Percentiles rank a stretch among this genome's conserved stretches.
Conservation (phyloP, 169 alveolate species). For the Eimeria sp. region DNA sequence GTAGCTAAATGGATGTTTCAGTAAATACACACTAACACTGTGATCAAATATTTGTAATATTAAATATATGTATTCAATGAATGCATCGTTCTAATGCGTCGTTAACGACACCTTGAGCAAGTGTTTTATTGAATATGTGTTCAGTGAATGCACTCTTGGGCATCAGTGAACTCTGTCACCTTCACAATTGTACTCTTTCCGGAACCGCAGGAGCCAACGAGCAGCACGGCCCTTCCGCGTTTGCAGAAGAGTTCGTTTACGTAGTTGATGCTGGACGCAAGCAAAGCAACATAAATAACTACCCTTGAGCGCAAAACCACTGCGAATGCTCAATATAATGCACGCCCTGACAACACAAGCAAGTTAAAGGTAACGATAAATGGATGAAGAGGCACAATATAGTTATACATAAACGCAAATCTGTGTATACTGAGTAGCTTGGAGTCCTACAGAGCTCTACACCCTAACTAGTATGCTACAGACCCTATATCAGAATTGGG, state of each 20-base stretch:
- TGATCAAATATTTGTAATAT: too few relatives aligned
- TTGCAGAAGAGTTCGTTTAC: constrained; percentile 92
- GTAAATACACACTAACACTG: too few relatives aligned
- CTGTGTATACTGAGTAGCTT: background rate
- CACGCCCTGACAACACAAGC: background rate
- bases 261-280: constrained; percentile 90
- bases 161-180: background rate
- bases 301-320: background rate
- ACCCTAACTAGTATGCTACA: background rate
- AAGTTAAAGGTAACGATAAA: background rate
- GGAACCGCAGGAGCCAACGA: constrained; percentile 91
- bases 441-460: background rate
- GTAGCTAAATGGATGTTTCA: too few relatives aligned
- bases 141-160: too few relatives aligned
- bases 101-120: too few relatives aligned
- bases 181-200: constrained; percentile 97
- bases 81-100: too few relatives aligned
- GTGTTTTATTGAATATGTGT: too few relatives aligned
- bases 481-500: too few relatives aligned
- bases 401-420: background rate
- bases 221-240: constrained; percentile 93
- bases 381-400: background rate
- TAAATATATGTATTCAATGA: too few relatives aligned
- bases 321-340: background rate
- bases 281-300: background rate